These are phyloP conservation scores for Diaporthe citrichinensis DNA, from an alignment of 2,329 filamentous ascomycete genomes.

Conservation along the genomic window DNA sequence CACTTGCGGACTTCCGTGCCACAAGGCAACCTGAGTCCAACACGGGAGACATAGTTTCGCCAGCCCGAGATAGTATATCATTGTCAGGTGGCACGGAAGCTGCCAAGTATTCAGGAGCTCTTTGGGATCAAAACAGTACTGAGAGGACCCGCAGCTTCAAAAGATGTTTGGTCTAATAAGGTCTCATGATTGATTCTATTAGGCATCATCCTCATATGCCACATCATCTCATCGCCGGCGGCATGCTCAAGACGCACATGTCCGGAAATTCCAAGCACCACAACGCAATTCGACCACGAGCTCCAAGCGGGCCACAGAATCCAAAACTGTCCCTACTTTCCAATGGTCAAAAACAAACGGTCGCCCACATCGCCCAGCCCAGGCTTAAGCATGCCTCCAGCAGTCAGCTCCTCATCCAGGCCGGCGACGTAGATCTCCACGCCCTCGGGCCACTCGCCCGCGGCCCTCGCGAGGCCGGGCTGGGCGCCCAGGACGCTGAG, in stretches of 20 bases:
- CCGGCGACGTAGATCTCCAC: constrained; percentile 87
- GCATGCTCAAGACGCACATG: background rate
- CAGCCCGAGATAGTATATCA: no score
- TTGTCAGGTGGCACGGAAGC: no score
- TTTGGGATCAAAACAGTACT: no score
- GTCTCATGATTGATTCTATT: background rate
- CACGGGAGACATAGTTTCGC: no score
- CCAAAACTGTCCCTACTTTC: constrained; percentile 69
- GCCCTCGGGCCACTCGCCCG: constrained; percentile 82
- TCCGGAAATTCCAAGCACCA: background rate
- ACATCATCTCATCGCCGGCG: background rate
- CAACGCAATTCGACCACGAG: background rate
- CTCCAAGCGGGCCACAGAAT: no score
- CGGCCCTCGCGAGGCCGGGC: constrained; percentile 79
- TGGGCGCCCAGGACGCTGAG: constrained; percentile 81
- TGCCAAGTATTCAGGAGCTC: no score
- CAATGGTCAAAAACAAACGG: constrained; percentile 88
- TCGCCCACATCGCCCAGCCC: constrained; percentile 94
- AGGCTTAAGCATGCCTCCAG: constrained; percentile 90
- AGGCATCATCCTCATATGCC: background rate
- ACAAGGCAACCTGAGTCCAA: no score
- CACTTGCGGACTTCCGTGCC: no score
- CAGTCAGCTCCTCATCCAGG: constrained; percentile 80
- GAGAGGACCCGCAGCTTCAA: background rate
- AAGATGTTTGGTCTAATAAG: background rate